Base-by-base conservation (phyloP, 192 early-diverging fungal species). In the Backusella australiensis region DNA sequence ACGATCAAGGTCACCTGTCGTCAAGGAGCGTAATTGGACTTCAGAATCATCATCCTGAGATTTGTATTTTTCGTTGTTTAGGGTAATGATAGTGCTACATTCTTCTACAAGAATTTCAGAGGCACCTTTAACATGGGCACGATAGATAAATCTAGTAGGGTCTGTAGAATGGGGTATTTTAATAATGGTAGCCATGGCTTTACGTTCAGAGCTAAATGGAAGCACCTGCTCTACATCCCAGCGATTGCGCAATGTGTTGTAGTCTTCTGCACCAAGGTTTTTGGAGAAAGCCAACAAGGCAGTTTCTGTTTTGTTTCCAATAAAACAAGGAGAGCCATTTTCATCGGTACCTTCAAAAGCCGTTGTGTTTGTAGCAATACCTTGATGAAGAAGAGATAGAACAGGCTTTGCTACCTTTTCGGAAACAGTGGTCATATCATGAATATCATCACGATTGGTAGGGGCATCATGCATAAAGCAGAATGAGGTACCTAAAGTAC, bases 261-360 rank as follows among this genome's bases (percentile, higher is more conserved):
- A 95, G 12, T 89, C 83, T 21, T 85, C 83, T 0, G 91, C 91
- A 2, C 92, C 89, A 35, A 90, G 80, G 17, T 79, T 73, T 53
- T 90, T 85, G 5, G 94, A 90, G 83, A 95, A 95, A 32, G 92
- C 88, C 23, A 99, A 86, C 46, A 99, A 73, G 1, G 98, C 98
- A 6, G 93, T 90, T 80, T 99, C 98, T 14, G 96, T 99, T 85
- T 99, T 99, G 81, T 93, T 95, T 49, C 98, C 98, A 36, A 91
- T 84, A 78, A 97, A 91, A 42, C 82, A 85, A 15, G 76, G 59
- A 15, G 83, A 68, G 0, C 89, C 87, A 70, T 87, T 83, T 15
- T 85, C 86, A 74, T 85, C 85, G 29, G 78, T 76, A 35, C 79
- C 79, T 69, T 90, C 89, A 84, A 92, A 93, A 2, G 94, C 95